phyloP scores from a whole-genome alignment of 2,329 filamentous ascomycete genomes.

The Botrytis tulipae region DNA sequence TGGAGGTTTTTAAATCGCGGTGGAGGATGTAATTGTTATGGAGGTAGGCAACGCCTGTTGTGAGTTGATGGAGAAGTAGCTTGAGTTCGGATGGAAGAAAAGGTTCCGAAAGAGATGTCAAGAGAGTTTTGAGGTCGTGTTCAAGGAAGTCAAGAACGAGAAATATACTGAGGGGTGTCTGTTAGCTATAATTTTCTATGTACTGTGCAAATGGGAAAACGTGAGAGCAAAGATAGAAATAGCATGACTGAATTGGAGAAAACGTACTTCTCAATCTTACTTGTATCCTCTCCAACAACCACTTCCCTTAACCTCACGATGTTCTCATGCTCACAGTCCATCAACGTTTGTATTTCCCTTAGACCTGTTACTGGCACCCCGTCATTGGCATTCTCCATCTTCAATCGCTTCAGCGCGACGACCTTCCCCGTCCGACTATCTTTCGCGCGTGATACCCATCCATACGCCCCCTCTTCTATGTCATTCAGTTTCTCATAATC shows the following conservation, averaged over 20 bases:
- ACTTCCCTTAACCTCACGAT: slow-evolving; percentile 81
- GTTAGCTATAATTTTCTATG: slow-evolving; percentile 22
- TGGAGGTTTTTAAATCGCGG: slow-evolving; percentile 90
- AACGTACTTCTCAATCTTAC: slow-evolving; percentile 53
- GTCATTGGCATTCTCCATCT: slow-evolving; percentile 76
- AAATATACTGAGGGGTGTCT: slow-evolving; percentile 63
- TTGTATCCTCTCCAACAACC: slow-evolving; percentile 66
- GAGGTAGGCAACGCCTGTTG: slow-evolving; percentile 77
- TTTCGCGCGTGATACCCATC: slow-evolving; percentile 83
- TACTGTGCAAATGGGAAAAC: neutral
- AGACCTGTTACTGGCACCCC: slow-evolving; percentile 84
- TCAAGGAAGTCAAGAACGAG: slow-evolving; percentile 97
- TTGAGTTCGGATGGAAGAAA: slow-evolving; percentile 93
- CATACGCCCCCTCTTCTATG: slow-evolving; percentile 97
- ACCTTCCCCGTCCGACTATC: slow-evolving; percentile 72
- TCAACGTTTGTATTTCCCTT: slow-evolving; percentile 88
- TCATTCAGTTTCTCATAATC: slow-evolving; percentile 92
- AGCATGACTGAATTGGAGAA: slow-evolving; percentile 19
- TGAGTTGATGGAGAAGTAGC: slow-evolving; percentile 80
- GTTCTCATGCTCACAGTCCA: slow-evolving; percentile 76
- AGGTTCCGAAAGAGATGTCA: slow-evolving; percentile 90
- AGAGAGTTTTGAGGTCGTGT: slow-evolving; percentile 90
- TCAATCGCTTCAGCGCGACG: slow-evolving; percentile 90
- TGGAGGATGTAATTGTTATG: slow-evolving; percentile 90
- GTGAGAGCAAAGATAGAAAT: neutral